Conservation (phyloP, 331 rosid species). For the Quercus phellos region DNA sequence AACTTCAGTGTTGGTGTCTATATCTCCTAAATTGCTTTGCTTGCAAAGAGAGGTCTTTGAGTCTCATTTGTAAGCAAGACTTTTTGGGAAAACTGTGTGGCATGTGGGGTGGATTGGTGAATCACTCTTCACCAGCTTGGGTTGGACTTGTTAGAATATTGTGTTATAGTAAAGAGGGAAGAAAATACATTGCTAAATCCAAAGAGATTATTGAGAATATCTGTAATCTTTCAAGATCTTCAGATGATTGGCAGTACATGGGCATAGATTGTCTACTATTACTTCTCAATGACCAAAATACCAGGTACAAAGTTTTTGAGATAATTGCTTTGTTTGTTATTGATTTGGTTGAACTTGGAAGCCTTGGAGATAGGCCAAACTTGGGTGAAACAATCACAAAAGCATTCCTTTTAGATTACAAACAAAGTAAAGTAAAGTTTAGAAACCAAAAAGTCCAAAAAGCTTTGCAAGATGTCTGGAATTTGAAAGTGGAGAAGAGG, state of each 20-base stretch:
- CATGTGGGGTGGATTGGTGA: slow-evolving; percentile 87
- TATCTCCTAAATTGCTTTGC: slow-evolving; percentile 77
- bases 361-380: slow-evolving; percentile 53
- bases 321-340: slow-evolving; percentile 34
- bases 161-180: slow-evolving; percentile 56
- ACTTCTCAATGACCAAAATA: slow-evolving; percentile 65
- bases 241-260: slow-evolving; percentile 82
- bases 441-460: slow-evolving; percentile 14
- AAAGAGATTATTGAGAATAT: slow-evolving; percentile 37
- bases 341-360: slow-evolving; percentile 60
- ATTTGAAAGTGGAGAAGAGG: slow-evolving; percentile 36
- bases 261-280: slow-evolving; percentile 70
- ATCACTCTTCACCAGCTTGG: slow-evolving; percentile 62
- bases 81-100: slow-evolving; percentile 50
- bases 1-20: slow-evolving; percentile 81
- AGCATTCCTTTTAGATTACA: slow-evolving; percentile 34
- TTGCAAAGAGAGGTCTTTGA: slow-evolving; percentile 54
- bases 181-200: slow-evolving; percentile 42
- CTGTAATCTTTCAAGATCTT: slow-evolving; percentile 68
- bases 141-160: slow-evolving; percentile 66
- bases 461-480: slow-evolving; percentile 27
- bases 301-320: slow-evolving; percentile 61
- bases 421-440: neutral
- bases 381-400: slow-evolving; percentile 53
- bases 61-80: slow-evolving; percentile 42